Percentiles rank a stretch among this genome's conserved stretches.
Conservation (phyloP, 1,284 basidiomycete genomes). For the Phaffia rhodozyma region DNA sequence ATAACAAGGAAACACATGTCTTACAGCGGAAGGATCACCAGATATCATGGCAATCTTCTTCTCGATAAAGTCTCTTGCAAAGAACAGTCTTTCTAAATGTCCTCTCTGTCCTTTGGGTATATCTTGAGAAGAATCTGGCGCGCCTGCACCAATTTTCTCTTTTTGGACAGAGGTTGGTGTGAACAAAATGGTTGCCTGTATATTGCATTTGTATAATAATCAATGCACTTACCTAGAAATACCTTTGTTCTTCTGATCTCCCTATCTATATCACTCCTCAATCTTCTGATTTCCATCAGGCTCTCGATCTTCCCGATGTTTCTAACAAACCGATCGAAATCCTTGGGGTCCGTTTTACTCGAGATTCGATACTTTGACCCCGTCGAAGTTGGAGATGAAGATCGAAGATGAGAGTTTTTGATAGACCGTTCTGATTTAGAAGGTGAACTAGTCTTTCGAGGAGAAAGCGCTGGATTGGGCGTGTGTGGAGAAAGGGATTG, state of each 20-base stretch:
- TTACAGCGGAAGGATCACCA: neutral
- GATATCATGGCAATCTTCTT: conserved; percentile 3
- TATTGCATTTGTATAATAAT: neutral
- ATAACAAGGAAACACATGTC: neutral
- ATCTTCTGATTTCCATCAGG: conserved; percentile 70
- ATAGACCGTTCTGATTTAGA: neutral
- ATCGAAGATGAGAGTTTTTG: neutral
- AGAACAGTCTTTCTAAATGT: conserved; percentile 12
- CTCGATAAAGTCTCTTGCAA: conserved; percentile 2
- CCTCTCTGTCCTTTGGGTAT: conserved; percentile 2
- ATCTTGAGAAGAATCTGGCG: neutral
- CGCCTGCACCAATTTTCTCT: neutral
- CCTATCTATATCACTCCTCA: conserved; percentile 77
- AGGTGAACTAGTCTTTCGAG: conserved; percentile 17
- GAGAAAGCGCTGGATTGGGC: conserved; percentile 17
- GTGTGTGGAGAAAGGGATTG: conserved; percentile 1
- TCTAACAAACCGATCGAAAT: conserved; percentile 78
- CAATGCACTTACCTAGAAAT: conserved; percentile 45
- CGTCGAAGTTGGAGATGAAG: neutral
- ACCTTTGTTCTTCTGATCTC: conserved; percentile 70
- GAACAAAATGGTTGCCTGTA: no score
- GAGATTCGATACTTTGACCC: conserved; percentile 24
- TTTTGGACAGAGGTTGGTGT: no score
- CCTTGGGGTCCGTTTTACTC: conserved; percentile 39
- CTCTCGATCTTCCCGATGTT: conserved; percentile 71